Percentiles rank a stretch among this genome's conserved stretches.
These are phyloP conservation scores for Leccinellum luteum DNA, from an alignment of 768 basidiomycete genomes.

Conservation along the genomic window DNA sequence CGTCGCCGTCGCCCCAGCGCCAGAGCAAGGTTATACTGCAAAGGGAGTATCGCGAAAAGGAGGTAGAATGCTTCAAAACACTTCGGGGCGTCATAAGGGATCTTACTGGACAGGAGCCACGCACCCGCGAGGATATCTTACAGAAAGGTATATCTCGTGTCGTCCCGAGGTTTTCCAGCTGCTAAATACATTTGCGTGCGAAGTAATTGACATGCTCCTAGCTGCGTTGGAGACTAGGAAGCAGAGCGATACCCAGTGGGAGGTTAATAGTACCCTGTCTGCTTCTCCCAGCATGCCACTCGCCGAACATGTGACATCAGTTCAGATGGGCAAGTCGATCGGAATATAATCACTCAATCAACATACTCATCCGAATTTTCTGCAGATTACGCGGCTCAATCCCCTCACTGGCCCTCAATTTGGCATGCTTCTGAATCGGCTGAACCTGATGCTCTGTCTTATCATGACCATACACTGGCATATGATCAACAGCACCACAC, in stretches of 20 bases:
- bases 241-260: background rate
- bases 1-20: conserved; percentile 1
- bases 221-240: background rate
- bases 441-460: background rate
- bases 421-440: background rate
- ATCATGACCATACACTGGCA: background rate
- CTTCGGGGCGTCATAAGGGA: conserved; percentile 17
- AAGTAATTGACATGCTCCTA: conserved; percentile 12
- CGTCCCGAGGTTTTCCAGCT: background rate
- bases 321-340: conserved; percentile 1
- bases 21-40: conserved; percentile 14
- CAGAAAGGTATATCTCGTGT: conserved; percentile 10
- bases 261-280: background rate
- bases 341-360: background rate
- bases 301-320: background rate
- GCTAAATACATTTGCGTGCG: conserved; percentile 1
- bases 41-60: conserved; percentile 23
- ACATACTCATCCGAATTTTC: background rate
- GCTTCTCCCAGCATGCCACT: background rate
- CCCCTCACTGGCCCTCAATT: background rate
- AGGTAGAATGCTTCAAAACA: conserved; percentile 13
- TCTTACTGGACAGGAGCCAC: conserved; percentile 9
- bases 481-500: background rate
- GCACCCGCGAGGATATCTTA: conserved; percentile 20
- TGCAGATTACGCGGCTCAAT: conserved; percentile 3